Percentiles rank a stretch among this genome's conserved stretches.
These are phyloP conservation scores for Fraxinus xanthoxyloides DNA, from an alignment of 305 asterid species.

Conservation along the genomic window DNA sequence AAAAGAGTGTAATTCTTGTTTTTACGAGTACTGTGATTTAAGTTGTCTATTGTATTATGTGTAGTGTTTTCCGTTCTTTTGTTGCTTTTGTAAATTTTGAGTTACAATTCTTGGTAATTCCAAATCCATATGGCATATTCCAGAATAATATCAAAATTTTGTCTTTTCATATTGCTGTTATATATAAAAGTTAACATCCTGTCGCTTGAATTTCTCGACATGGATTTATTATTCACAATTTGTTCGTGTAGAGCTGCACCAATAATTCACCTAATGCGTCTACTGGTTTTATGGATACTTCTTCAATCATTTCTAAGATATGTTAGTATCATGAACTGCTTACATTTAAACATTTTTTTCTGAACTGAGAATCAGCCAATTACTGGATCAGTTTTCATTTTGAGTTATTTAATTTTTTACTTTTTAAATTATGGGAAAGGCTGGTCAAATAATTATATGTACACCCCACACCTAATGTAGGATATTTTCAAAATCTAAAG, in stretches of 20 bases:
- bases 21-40: neutral
- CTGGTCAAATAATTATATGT: neutral
- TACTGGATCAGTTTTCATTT: neutral
- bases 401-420: neutral
- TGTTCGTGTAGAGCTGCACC: neutral
- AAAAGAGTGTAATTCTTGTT: neutral
- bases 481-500: neutral
- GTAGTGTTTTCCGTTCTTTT: neutral
- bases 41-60: neutral
- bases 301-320: neutral
- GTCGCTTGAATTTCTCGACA: neutral
- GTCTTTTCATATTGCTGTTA: neutral
- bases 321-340: neutral
- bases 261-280: neutral
- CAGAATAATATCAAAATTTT: neutral
- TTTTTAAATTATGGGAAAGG: neutral
- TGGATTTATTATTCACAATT: neutral
- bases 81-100: neutral
- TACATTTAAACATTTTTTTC: no score
- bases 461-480: neutral
- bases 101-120: neutral
- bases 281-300: neutral
- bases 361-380: neutral
- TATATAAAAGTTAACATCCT: neutral
- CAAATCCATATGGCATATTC: neutral